Base-by-base conservation (phyloP, 495 filamentous ascomycete genomes). In the Massariosphaeria phaeospora region DNA sequence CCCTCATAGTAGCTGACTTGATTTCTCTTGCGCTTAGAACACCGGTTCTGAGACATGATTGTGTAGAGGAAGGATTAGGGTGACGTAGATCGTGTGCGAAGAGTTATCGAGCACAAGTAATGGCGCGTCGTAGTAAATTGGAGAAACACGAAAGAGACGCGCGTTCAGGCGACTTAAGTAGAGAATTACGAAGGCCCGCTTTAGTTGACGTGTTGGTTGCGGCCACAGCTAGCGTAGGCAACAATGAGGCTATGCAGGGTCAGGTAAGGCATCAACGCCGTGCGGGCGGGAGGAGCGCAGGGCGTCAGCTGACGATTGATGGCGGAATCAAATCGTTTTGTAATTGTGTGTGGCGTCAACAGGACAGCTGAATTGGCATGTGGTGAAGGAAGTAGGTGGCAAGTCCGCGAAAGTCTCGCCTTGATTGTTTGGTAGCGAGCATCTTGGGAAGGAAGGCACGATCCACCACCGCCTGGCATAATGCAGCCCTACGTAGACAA, bases 1-100 rank as follows among this genome's bases (percentile, higher is more conserved):
- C 34, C 45, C 33, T 64, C 61, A 29, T 55, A 48, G 42, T 68
- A 66, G 6, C 52, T 57, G 34, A 66, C 47, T 21, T 57, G 53
- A 36, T 54, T 47, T 29, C 63, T 41, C 57, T 68, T 68, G 39
- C 66, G 66, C 48, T 68, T 68, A 2, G 62, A 43, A n/a, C 48
- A 49, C 25, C 52, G 25, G 17, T 20, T 2, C 4, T 5, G 3
- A 30, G 41, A 29, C 18, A 20, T 15, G 24, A 48, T 17, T 8
- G 17, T 13, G n/a, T 25, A 6, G 27, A 25, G 43, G 44, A 42
- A 49, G 55, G 52, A 9, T 17, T 41, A 45, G 23, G 17, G 20
- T 31, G 11, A 17, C 31, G 43, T 12, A 34, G n/a, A 39, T 1
- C 27, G 27, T 13, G 2, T 2, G 15, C 8, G 12, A 18, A 15